Evolutionary conservation across 352 stramenopile genomes (phyloP).

Genomic region (Peronospora farinosa): DNA sequence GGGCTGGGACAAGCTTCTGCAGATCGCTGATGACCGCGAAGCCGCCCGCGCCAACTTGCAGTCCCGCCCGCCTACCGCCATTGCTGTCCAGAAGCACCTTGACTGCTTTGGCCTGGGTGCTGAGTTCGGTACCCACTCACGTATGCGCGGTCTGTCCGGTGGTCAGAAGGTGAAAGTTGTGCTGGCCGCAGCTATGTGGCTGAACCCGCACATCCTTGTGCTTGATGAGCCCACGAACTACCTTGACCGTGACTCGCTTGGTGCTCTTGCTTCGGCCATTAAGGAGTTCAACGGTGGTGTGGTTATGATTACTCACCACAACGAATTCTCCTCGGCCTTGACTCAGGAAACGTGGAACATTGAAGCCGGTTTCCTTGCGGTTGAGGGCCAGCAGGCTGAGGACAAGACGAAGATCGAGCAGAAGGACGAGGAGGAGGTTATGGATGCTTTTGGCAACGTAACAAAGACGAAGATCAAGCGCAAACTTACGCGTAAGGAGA

Average conservation of each 20-base stretch:
- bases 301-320: slow-evolving; percentile 96
- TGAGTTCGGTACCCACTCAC: slow-evolving; percentile 97
- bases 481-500: slow-evolving; percentile 87
- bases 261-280: slow-evolving; percentile 93
- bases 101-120: slow-evolving; percentile 94
- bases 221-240: slow-evolving; percentile 96
- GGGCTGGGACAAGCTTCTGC: slow-evolving; percentile 94
- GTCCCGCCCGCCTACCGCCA: slow-evolving; percentile 89
- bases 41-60: slow-evolving; percentile 90
- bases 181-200: slow-evolving; percentile 94
- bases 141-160: slow-evolving; percentile 95
- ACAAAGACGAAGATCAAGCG: slow-evolving; percentile 85
- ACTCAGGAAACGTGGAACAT: slow-evolving; percentile 94
- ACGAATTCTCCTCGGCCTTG: slow-evolving; percentile 93
- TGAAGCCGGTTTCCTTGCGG: slow-evolving; percentile 73
- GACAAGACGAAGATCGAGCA: slow-evolving; percentile 90
- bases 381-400: slow-evolving; percentile 79
- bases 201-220: slow-evolving; percentile 93
- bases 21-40: slow-evolving; percentile 95
- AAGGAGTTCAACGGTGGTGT: slow-evolving; percentile 96
- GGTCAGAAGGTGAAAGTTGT: slow-evolving; percentile 99
- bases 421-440: slow-evolving; percentile 79
- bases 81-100: slow-evolving; percentile 95
- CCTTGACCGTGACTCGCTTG: slow-evolving; percentile 94
- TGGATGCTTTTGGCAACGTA: slow-evolving; percentile 83